Conservation (phyloP, 2,329 filamentous ascomycete species). For the Sporothrix mexicana region DNA sequence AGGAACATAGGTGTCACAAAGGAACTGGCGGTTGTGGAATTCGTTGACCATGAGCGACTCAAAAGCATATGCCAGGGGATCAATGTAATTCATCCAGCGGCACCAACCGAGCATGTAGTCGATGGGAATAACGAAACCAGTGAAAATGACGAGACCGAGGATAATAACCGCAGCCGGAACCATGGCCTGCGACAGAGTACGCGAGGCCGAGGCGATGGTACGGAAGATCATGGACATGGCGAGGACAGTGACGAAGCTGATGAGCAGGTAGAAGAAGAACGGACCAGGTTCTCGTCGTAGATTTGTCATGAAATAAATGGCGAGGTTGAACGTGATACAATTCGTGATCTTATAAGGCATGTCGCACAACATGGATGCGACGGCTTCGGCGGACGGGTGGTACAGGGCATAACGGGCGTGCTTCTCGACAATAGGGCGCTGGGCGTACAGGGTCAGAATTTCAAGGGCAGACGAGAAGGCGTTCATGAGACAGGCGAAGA, state of each 20-base stretch:
- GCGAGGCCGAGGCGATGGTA: slow-evolving; percentile 76
- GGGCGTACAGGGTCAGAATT: slow-evolving; percentile 84
- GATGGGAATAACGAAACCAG: slow-evolving; percentile 69
- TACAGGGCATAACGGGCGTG: slow-evolving; percentile 86
- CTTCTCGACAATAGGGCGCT: slow-evolving; percentile 92
- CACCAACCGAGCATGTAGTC: slow-evolving; percentile 80
- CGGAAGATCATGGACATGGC: slow-evolving; percentile 88
- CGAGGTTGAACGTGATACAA: slow-evolving; percentile 75
- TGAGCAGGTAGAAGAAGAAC: slow-evolving; percentile 86
- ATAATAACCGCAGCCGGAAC: slow-evolving; percentile 67
- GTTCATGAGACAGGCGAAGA: slow-evolving; percentile 87
- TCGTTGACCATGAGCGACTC: slow-evolving; percentile 85
- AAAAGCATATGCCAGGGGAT: slow-evolving; percentile 81
- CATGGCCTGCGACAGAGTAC: slow-evolving; percentile 70
- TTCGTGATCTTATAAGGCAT: slow-evolving; percentile 83
- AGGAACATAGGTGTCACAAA: slow-evolving; percentile 56
- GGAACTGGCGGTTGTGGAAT: slow-evolving; percentile 69
- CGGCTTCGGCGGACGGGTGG: slow-evolving; percentile 86
- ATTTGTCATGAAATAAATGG: slow-evolving; percentile 87
- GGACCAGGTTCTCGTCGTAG: slow-evolving; percentile 73
- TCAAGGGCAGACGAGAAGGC: slow-evolving; percentile 82
- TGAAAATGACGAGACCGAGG: slow-evolving; percentile 70
- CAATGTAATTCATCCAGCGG: slow-evolving; percentile 81
- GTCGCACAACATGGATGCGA: slow-evolving; percentile 84
- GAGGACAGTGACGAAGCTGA: slow-evolving; percentile 74